A percentile compares a stretch with the other conserved stretches of the same genome.
phyloP scores from a whole-genome alignment of 2,329 filamentous ascomycete genomes.

The Colletotrichum sp. region DNA sequence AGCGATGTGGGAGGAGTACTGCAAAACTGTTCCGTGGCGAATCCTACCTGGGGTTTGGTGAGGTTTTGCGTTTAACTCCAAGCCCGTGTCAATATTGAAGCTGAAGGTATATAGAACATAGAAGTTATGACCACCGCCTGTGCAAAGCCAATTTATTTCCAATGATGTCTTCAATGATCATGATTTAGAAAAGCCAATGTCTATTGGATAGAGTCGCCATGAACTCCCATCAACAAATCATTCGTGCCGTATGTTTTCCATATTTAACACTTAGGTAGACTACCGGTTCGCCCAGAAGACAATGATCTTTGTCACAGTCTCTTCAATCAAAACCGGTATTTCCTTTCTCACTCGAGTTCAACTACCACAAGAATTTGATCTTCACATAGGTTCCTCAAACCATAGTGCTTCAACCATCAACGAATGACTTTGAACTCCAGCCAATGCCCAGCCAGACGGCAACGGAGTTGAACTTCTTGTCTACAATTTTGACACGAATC shows the following conservation, averaged over 20 bases:
- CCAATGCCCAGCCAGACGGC: neutral
- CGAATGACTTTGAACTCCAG: neutral
- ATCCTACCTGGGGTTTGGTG: conserved; percentile 39
- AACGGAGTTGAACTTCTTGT: neutral
- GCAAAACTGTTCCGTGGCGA: conserved; percentile 43
- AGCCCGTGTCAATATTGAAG: neutral
- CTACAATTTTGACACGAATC: neutral
- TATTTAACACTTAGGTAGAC: neutral
- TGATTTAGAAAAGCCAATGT: neutral
- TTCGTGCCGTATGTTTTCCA: neutral
- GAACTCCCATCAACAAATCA: neutral
- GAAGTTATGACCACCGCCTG: neutral
- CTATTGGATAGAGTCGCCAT: neutral
- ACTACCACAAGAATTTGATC: neutral
- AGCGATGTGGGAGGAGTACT: conserved; percentile 47
- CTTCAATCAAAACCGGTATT: neutral
- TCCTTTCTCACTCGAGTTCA: neutral
- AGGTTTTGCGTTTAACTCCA: neutral
- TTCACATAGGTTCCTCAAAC: neutral
- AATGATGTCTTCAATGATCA: neutral
- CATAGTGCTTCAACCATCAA: neutral
- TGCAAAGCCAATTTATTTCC: neutral
- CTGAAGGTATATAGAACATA: neutral
- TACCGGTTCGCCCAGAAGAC: neutral
- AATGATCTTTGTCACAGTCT: neutral